phyloP scores from a whole-genome alignment of 148 eudicot species.

The Cornus florida region DNA sequence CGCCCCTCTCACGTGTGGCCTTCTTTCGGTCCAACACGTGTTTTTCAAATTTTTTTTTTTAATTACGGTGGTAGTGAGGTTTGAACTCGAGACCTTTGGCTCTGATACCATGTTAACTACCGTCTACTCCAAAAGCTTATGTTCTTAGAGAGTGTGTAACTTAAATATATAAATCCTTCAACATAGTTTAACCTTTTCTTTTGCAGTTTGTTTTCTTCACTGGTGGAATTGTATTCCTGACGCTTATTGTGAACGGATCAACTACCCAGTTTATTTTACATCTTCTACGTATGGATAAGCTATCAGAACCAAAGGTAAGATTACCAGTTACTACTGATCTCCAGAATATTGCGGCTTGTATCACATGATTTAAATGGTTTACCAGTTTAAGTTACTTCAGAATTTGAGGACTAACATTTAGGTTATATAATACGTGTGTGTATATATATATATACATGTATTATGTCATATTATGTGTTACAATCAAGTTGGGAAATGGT shows the following conservation, averaged over 20 bases:
- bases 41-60: too few species aligned
- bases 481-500: background rate
- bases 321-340: constrained; percentile 10
- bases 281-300: constrained; percentile 59
- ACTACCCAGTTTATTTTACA: constrained; percentile 81
- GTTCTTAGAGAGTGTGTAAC: too few species aligned
- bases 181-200: constrained; percentile 11
- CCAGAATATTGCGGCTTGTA: constrained; percentile 3
- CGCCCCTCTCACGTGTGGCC: too few species aligned
- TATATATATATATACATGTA: background rate
- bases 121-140: background rate
- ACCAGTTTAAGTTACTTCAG: background rate
- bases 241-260: constrained; percentile 86
- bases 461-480: background rate
- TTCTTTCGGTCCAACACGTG: too few species aligned
- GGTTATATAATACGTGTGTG: background rate
- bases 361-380: background rate
- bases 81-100: too few species aligned
- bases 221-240: constrained; percentile 89
- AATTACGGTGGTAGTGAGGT: too few species aligned
- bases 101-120: too few species aligned
- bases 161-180: too few species aligned
- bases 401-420: too few species aligned
- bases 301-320: constrained; percentile 74
- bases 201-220: constrained; percentile 95